Percentiles rank a stretch among this genome's conserved stretches.
These are phyloP conservation scores for Corynascus novoguineensis DNA, from an alignment of 495 filamentous ascomycete genomes.

Conservation along the genomic window DNA sequence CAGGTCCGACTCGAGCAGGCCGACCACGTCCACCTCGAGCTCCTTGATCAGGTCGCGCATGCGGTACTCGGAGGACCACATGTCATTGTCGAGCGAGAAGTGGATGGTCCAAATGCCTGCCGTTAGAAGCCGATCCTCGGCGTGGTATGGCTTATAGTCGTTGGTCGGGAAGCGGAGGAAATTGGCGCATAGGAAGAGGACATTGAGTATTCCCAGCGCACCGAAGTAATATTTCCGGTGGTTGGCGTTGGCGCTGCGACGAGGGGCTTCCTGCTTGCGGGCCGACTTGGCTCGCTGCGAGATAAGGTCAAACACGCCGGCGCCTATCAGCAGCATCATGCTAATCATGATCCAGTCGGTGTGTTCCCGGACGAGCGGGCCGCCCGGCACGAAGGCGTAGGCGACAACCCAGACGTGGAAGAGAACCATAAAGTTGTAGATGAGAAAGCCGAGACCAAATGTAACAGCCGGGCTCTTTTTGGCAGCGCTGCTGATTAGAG, in stretches of 20 bases:
- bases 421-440: slow-evolving; percentile 87
- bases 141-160: slow-evolving; percentile 85
- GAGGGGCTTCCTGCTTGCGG: slow-evolving; percentile 10
- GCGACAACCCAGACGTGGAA: slow-evolving; percentile 98
- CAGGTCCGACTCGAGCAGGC: slow-evolving; percentile 86
- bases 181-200: slow-evolving; percentile 72
- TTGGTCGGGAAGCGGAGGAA: slow-evolving; percentile 94
- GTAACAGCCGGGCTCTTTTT: slow-evolving; percentile 67
- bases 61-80: slow-evolving; percentile 94
- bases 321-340: slow-evolving; percentile 78
- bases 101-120: slow-evolving; percentile 99
- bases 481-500: slow-evolving; percentile 69
- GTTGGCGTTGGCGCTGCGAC: slow-evolving; percentile 25
- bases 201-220: slow-evolving; percentile 58
- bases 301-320: slow-evolving; percentile 73
- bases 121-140: slow-evolving; percentile 77
- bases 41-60: slow-evolving; percentile 91
- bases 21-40: slow-evolving; percentile 89
- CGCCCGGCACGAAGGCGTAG: slow-evolving; percentile 98
- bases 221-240: slow-evolving; percentile 48
- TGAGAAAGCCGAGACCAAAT: slow-evolving; percentile 80
- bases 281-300: slow-evolving; percentile 30
- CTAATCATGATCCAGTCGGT: slow-evolving; percentile 91
- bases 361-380: slow-evolving; percentile 84
- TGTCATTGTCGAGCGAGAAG: slow-evolving; percentile 96